Base-by-base conservation (phyloP, 176 grass and related monocot species). In the Hsuehochloa calcarea region DNA sequence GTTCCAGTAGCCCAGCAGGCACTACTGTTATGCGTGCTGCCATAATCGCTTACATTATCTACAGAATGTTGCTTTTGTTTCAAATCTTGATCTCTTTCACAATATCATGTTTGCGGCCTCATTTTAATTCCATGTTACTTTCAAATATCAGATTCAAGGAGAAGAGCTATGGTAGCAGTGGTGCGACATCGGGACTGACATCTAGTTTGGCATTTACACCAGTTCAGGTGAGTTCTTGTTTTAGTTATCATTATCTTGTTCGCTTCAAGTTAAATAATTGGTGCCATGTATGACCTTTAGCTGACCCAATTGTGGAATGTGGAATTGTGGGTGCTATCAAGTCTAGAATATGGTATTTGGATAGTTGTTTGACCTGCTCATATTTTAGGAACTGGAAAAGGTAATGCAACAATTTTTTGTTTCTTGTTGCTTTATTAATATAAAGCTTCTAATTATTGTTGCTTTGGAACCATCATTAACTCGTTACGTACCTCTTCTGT, bases 161-260 rank as follows among this genome's bases (percentile, higher is more conserved):
- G 88, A 97, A 90, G 84, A 90, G 67, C 46, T 92, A 85, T 29
- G 92, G 92, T 73, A 94, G 92, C 83, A 90, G 94, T 29, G 94
- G 92, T 70, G 92, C 88, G 10, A 92, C 94, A 64, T 94, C 92
- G 58, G 94, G 90, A 73, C 78, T 97, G 72, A 94, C 94, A 27
- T 97, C 94, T 78, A 97, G 92, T 91, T 89, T 92, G 65, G 94
- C 94, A 45, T 97, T 92, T 83, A 97, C 92, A 69, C 90, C 90
- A 83, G 90, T 97, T 65, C 91, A 97, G 76, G 94, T 94, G 77
- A 88, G 85, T 38, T 74, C 15, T 66, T 75, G 22, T 68, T 75
- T 61, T 46, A 78, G 20, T 60, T 45, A 1, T 59, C 1, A 49
- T 35, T 70, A 6, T 73, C 15, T 29, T 5, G 4, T 39, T 52